Base-by-base conservation (phyloP, 352 stramenopile genomes). In the Phytopythium montanum region DNA sequence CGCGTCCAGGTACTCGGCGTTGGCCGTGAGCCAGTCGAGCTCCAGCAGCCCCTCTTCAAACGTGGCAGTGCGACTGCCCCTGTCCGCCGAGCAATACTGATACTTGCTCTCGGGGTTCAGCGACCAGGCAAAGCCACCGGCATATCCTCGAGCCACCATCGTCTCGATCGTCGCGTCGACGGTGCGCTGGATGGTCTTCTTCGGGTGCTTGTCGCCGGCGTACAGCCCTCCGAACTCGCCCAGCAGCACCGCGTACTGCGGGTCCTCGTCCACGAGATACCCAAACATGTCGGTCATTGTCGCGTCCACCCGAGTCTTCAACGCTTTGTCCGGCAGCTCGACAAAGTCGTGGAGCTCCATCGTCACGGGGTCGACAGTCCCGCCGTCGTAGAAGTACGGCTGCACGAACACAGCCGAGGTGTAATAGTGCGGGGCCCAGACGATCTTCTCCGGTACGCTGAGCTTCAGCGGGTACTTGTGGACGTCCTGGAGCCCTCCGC, bases 221-320 rank as follows among this genome's bases (percentile, higher is more conserved):
- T 88, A 93, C 26, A 93, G 56, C 1, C 81, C 84, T 12, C 73
- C 81, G 60, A 92, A 93, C 59, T 87, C 79, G 33, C 81, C 81
- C 13, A 92, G 57, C 16, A 92, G 60, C 9, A 90, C 44, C 19
- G 81, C 78, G 6, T 76, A 73, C 1, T 71, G 67, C 2, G 65
- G 75, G 33, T 85, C 68, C 13, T 67, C 64, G 9, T 68, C 73
- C 16, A 89, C 59, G 48, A 81, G 51, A 41, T 72, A 79, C 18
- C 72, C 72, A 49, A 81, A 81, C 69, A 77, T 81, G 59, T 75
- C 64, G 12, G 64, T 10, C 69, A 76, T 79, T 19, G 72, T 78
- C 1, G 23, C 60, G 0, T 49, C 52, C 21, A 76, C 65, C 14
- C 59, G 59, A 7, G 16, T 59, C 50, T 55, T 41, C 12, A 75